Percentiles rank a stretch among this genome's conserved stretches.
Conservation (phyloP, 1,284 basidiomycete genomes). For the Apiotrichum laibachii region DNA sequence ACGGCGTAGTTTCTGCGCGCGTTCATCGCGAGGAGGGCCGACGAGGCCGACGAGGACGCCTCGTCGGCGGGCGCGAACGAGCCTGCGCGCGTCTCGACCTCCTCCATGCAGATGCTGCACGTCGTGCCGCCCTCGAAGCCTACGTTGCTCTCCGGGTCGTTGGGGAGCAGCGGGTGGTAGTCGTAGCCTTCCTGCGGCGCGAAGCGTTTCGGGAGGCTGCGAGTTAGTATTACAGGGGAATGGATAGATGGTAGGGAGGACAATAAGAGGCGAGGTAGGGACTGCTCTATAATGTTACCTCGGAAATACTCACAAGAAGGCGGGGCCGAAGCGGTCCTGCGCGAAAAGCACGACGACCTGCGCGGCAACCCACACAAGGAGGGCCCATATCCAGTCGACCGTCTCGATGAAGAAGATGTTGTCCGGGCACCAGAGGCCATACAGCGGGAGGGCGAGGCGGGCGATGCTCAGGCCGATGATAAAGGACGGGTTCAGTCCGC, state of each 20-base stretch:
- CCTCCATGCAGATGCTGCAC: constrained; percentile 88
- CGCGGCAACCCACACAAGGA: constrained; percentile 62
- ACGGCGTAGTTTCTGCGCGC: constrained; percentile 71
- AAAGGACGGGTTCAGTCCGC: constrained; percentile 67
- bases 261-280: too few relatives aligned
- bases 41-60: constrained; percentile 6
- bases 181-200: constrained; percentile 66
- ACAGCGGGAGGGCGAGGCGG: constrained; percentile 68
- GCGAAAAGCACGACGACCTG: constrained; percentile 67
- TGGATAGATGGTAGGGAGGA: too few relatives aligned
- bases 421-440: constrained; percentile 74
- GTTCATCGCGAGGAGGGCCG: constrained; percentile 42
- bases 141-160: constrained; percentile 61
- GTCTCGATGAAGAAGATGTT: constrained; percentile 75
- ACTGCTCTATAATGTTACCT: too few relatives aligned
- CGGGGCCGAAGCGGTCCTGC: constrained; percentile 73
- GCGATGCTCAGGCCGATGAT: constrained; percentile 73
- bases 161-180: constrained; percentile 74
- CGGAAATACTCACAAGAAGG: constrained; percentile 63
- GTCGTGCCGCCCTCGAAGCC: constrained; percentile 66
- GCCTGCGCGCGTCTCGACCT: constrained; percentile 61
- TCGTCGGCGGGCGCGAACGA: constrained; percentile 32
- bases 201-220: constrained; percentile 40
- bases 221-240: too few relatives aligned
- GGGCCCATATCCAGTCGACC: constrained; percentile 64